Percentiles rank a stretch among this genome's conserved stretches.
Evolutionary conservation across 2,329 filamentous ascomycete species (phyloP).

Genomic region (Colletotrichum plurivorum): DNA sequence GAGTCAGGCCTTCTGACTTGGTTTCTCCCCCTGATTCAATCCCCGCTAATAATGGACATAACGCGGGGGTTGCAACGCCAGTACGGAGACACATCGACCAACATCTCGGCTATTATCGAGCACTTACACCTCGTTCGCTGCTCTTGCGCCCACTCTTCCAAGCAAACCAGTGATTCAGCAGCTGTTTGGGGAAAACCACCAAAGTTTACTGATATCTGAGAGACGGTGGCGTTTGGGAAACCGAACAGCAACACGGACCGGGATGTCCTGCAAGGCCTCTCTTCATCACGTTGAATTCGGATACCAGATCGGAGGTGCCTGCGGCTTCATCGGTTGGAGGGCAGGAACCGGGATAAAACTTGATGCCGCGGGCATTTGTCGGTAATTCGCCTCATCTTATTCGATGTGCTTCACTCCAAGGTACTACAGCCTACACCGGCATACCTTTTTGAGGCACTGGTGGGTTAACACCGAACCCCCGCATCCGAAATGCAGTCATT

Average conservation of each 20-base stretch:
- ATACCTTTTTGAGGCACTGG: constrained; percentile 15
- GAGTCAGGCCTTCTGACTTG: constrained; percentile 16
- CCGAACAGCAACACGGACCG: neutral
- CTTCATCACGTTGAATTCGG: neutral
- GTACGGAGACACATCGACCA: neutral
- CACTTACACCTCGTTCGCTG: neutral
- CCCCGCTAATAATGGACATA: constrained; percentile 13
- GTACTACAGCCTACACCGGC: neutral
- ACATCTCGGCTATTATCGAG: neutral
- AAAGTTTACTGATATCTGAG: no score
- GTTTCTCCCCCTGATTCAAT: constrained; percentile 9
- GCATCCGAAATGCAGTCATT: constrained; percentile 14
- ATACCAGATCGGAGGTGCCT: neutral
- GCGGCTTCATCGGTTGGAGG: neutral
- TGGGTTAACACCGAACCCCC: constrained; percentile 15
- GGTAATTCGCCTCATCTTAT: constrained; percentile 14
- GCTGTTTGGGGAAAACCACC: no score
- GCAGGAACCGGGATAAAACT: constrained; percentile 4
- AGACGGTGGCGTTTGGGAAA: no score
- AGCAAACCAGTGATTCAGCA: no score
- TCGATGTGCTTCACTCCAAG: constrained; percentile 2
- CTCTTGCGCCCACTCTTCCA: no score
- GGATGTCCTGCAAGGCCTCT: neutral
- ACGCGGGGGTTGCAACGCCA: constrained; percentile 22
- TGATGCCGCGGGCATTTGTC: constrained; percentile 11